A percentile compares a stretch with the other conserved stretches of the same genome.
These are phyloP conservation scores for Sutorius australiensis DNA, from an alignment of 768 basidiomycete genomes.

Conservation along the genomic window DNA sequence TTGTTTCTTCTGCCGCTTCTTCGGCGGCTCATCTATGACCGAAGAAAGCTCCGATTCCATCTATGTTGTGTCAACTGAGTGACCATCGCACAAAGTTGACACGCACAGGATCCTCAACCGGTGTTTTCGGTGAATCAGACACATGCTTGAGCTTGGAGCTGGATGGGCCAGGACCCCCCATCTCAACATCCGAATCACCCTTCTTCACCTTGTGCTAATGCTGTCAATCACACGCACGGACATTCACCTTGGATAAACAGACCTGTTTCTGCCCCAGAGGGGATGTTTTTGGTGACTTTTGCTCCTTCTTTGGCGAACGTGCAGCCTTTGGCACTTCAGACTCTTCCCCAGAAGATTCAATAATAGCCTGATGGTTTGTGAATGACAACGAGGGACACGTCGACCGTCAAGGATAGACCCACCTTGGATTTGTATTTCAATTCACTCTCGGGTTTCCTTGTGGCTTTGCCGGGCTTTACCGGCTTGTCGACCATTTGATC, in stretches of 20 bases:
- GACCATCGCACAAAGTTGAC: neutral
- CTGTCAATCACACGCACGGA: neutral
- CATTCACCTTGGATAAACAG: neutral
- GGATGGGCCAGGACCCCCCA: conserved; percentile 14
- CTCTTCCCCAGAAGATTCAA: conserved; percentile 31
- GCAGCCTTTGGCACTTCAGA: neutral
- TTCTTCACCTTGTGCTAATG: conserved; percentile 1
- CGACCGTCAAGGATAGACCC: neutral
- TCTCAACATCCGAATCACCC: conserved; percentile 8
- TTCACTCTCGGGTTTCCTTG: conserved; percentile 21
- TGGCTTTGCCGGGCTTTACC: conserved; percentile 5
- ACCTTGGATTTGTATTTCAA: conserved; percentile 28
- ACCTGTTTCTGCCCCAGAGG: conserved; percentile 14
- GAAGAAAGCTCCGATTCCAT: conserved; percentile 52
- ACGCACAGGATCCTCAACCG: conserved; percentile 21
- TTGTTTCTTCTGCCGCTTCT: conserved; percentile 43
- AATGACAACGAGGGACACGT: neutral
- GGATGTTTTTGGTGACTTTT: neutral
- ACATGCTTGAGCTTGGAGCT: neutral
- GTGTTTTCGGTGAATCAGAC: conserved; percentile 2
- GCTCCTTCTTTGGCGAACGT: conserved; percentile 10
- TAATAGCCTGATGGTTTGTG: conserved; percentile 15
- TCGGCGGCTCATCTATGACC: conserved; percentile 53
- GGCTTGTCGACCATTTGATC: conserved; percentile 4
- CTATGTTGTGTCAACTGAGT: conserved; percentile 13